Evolutionary conservation across 2,329 filamentous ascomycete species (phyloP), one percentile per base, ranked within the genome.

Genomic region (Myriosclerotinia curreyana): DNA sequence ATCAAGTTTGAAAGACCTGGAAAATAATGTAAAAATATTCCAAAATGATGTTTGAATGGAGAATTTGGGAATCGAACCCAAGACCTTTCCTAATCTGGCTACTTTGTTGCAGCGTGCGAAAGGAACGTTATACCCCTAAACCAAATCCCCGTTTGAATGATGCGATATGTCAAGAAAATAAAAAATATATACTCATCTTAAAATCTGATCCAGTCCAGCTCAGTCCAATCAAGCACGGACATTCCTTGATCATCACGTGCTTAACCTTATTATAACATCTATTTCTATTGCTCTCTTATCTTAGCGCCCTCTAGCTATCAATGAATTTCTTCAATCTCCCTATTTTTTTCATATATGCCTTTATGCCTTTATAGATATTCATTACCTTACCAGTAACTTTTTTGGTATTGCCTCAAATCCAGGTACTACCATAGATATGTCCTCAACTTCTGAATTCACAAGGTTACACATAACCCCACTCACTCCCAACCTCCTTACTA

Each of bases 391-490:
- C n/a, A 25, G 55, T 48, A 22, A 36, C 15, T 25, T 14, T 25
- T 36, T 22, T 5, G n/a, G 42, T 48, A 58, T 36, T 31, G 20
- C 17, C 34, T 54, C 31, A 2, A 54, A 40, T 31, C 48, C 22
- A 61, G 34, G 9, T 42, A 11, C 22, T 17, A 17, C 34, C 36
- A 42, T 42, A 53, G 34, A 54, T 58, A 62, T 63, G 60, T 58
- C 60, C n/a, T 40, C 52, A 28, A 42, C 44, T 34, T 17, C 63
- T 6, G 72, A 73, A 66, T 75, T 72, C 71, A 79, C 77, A 44
- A 85, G 92, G 71, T 84, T 99, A 61, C 92, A 99, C 78, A 95
- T 99, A 71, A 89, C 91, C 20, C 95, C 95, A 55, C 83, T 99
- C 70, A 92, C 88, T 72, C 80, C 88, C 48, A 85, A 88, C 9